Conservation (phyloP, 129 eudicot genomes). For the Rutidosis leptorrhynchoides region DNA sequence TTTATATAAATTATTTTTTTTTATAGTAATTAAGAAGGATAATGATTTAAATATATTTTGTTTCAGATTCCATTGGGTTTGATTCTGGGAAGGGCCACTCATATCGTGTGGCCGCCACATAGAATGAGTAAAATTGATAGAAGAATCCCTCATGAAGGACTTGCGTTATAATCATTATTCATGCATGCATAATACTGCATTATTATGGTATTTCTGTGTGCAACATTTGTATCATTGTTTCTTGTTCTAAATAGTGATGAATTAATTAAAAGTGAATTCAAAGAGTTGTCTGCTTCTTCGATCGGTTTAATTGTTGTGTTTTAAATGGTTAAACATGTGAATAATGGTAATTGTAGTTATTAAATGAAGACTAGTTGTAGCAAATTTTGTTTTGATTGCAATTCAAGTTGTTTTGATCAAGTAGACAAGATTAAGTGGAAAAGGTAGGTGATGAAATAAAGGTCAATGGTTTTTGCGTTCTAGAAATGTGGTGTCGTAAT, state of each 20-base stretch:
- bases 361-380: neutral
- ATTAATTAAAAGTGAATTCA: neutral
- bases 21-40: neutral
- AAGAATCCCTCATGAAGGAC: constrained; percentile 37
- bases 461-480: too few species aligned
- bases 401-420: neutral
- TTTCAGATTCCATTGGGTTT: constrained; percentile 87
- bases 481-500: too few species aligned
- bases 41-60: neutral
- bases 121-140: constrained; percentile 64
- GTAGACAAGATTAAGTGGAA: neutral
- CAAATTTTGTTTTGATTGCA: neutral
- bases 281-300: neutral
- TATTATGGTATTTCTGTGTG: constrained; percentile 13
- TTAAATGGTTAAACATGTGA: neutral
- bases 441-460: too few species aligned
- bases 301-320: neutral
- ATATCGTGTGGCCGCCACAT: constrained; percentile 85
- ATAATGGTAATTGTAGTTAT: too few species aligned
- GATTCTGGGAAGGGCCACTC: constrained; percentile 74
- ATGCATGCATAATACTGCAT: neutral
- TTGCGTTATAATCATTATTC: constrained; percentile 32
- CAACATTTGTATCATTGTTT: constrained; percentile 15
- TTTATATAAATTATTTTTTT: neutral
- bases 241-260: neutral